phyloP scores from a whole-genome alignment of 768 basidiomycete species.

The Tricholoma sp. region DNA sequence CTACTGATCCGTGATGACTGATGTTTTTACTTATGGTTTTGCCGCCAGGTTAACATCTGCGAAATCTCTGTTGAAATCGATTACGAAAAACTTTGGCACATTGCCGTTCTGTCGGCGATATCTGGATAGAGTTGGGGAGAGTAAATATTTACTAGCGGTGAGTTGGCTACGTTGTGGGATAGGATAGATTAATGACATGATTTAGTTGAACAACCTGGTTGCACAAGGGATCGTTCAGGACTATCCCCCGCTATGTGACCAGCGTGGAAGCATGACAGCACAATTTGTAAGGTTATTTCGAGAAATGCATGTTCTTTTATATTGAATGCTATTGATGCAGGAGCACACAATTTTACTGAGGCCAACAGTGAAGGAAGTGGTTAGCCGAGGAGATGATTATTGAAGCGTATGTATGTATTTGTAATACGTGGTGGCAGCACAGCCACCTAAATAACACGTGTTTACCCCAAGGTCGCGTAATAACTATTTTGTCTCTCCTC shows the following conservation, averaged over 20 bases:
- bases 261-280: conserved; percentile 85
- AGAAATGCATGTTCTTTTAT: too few relatives aligned
- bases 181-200: conserved; percentile 1
- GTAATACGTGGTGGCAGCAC: neutral
- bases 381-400: conserved; percentile 82
- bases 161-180: conserved; percentile 18
- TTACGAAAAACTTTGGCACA: conserved; percentile 91
- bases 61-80: conserved; percentile 78
- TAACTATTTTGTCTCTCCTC: conserved; percentile 3
- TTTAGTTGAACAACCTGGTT: conserved; percentile 84
- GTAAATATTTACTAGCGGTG: conserved; percentile 88
- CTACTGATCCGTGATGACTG: neutral
- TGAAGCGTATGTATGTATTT: conserved; percentile 24
- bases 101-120: conserved; percentile 95
- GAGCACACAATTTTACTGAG: conserved; percentile 84
- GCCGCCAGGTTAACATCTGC: conserved; percentile 68
- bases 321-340: conserved; percentile 28
- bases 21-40: conserved; percentile 4
- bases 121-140: conserved; percentile 88
- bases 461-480: conserved; percentile 1
- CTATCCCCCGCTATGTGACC: conserved; percentile 90
- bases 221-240: conserved; percentile 82
- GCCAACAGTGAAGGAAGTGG: conserved; percentile 80
- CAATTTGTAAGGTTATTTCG: conserved; percentile 65
- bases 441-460: conserved; percentile 3